Evolutionary conservation across 129 eudicot species (phyloP).

Genomic region (Ambrosia trifida): DNA sequence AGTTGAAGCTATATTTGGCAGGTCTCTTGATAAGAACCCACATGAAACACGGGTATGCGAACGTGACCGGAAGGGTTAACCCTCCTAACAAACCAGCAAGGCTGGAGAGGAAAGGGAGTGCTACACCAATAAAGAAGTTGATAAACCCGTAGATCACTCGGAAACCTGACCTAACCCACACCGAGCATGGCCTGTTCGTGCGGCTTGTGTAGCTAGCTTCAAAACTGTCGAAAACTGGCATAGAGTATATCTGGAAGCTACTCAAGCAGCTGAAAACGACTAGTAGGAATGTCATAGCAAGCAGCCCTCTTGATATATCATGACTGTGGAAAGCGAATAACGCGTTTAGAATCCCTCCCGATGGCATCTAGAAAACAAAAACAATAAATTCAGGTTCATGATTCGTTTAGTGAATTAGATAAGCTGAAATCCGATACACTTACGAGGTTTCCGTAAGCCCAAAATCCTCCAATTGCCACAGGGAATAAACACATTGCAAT

Average conservation of each 20-base stretch:
- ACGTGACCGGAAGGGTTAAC: slow-evolving; percentile 52
- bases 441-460: slow-evolving; percentile 98
- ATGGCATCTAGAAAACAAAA: slow-evolving; percentile 61
- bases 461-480: slow-evolving; percentile 87
- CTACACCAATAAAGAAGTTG: slow-evolving; percentile 71
- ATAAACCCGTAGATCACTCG: slow-evolving; percentile 79
- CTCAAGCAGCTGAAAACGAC: slow-evolving; percentile 64
- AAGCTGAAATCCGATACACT: slow-evolving; percentile 27
- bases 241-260: slow-evolving; percentile 62
- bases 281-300: slow-evolving; percentile 45
- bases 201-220: slow-evolving; percentile 92
- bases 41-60: slow-evolving; percentile 64
- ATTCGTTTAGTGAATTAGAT: background rate
- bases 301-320: slow-evolving; percentile 50
- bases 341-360: slow-evolving; percentile 72
- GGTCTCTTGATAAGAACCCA: slow-evolving; percentile 70
- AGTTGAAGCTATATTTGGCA: slow-evolving; percentile 63
- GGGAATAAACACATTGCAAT: slow-evolving; percentile 86
- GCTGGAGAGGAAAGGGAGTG: slow-evolving; percentile 67
- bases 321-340: slow-evolving; percentile 45
- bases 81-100: slow-evolving; percentile 60
- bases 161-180: slow-evolving; percentile 95
- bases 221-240: slow-evolving; percentile 94
- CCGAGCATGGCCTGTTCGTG: slow-evolving; percentile 83
- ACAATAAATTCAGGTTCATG: background rate